Evolutionary conservation across 495 filamentous ascomycete species (phyloP), one percentile per base, ranked within the genome.

Genomic region (Penicillium dipodomyicola): DNA sequence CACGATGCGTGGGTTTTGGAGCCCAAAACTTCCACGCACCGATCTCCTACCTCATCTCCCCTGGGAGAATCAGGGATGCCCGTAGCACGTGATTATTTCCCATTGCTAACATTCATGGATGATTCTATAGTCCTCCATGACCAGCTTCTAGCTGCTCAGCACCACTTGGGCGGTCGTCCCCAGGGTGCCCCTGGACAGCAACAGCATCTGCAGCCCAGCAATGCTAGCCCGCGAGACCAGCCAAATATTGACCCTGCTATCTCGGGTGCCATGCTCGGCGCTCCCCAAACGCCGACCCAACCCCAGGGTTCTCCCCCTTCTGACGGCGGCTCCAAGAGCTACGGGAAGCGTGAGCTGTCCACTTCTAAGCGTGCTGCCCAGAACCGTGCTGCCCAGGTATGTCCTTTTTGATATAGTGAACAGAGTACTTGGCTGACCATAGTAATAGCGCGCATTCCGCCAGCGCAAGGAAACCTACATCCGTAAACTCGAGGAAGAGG

Each of bases 381-480:
- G 71, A 98, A 98, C 66, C 81, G 94, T 64, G 94, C 94, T 62
- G 94, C 94, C 45, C 94, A 98, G 87, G 94, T 97, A 82, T 46
- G 81, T 76, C 56, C 30, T 17, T 42, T 42, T 32, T 29, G n/a
- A 48, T 15, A 39, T 25, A 27, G n/a, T 35, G 17, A 30, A 44
- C 12, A 19, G 14, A 40, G 37, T 52, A 14, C 42, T 54, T 65
- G 42, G 61, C 57, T 62, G 17, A 46, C 30, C 22, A 45, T 33
- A 15, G 19, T 30, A 49, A 58, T 66, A 97, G 94, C 86, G 94
- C 62, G 94, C 94, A 20, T 98, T 98, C 74, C 90, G 94, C 23
- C 92, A 97, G 78, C 89, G 94, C 51, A 98, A 98, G 73, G 94
- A 98, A 74, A 89, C 86, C 32, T 96, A 97, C 70, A 98, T 98